Percentiles rank a stretch among this genome's conserved stretches.
Evolutionary conservation across 331 rosid species (phyloP).

Genomic region (Cydonia oblonga): DNA sequence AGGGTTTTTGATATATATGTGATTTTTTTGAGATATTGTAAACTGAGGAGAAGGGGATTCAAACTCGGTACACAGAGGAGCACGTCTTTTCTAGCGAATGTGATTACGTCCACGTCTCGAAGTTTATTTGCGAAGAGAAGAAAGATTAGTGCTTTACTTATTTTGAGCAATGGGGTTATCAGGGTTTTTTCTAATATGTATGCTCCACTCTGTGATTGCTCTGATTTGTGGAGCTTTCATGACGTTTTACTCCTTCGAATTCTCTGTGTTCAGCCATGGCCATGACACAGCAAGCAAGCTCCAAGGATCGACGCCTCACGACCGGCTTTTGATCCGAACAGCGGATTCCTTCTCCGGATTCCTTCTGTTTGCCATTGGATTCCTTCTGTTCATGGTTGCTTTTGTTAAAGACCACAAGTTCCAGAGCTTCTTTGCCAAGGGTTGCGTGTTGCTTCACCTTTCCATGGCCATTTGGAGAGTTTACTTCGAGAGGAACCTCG

Average conservation of each 20-base stretch:
- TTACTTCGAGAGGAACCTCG: constrained; percentile 45
- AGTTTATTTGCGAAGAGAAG: background rate
- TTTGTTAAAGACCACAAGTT: constrained; percentile 73
- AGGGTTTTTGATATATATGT: background rate
- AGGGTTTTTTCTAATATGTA: constrained; percentile 49
- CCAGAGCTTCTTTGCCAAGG: constrained; percentile 86
- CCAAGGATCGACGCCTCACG: constrained; percentile 83
- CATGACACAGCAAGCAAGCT: constrained; percentile 56
- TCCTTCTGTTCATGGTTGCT: constrained; percentile 67
- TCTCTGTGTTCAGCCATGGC: constrained; percentile 61
- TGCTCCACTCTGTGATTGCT: constrained; percentile 67
- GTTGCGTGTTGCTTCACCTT: constrained; percentile 69
- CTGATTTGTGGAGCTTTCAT: constrained; percentile 68
- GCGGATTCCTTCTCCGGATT: constrained; percentile 85
- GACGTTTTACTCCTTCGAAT: constrained; percentile 61
- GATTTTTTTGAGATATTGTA: background rate
- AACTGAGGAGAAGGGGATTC: background rate
- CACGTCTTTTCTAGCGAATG: background rate
- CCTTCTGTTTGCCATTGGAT: constrained; percentile 61
- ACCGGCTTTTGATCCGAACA: constrained; percentile 58
- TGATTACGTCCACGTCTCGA: background rate
- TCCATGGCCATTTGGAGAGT: constrained; percentile 86
- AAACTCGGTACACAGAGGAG: background rate
- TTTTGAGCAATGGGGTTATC: constrained; percentile 44
- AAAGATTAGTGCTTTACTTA: background rate